Conservation (phyloP, 208 protist genomes). For the Leishmania mexicana region DNA sequence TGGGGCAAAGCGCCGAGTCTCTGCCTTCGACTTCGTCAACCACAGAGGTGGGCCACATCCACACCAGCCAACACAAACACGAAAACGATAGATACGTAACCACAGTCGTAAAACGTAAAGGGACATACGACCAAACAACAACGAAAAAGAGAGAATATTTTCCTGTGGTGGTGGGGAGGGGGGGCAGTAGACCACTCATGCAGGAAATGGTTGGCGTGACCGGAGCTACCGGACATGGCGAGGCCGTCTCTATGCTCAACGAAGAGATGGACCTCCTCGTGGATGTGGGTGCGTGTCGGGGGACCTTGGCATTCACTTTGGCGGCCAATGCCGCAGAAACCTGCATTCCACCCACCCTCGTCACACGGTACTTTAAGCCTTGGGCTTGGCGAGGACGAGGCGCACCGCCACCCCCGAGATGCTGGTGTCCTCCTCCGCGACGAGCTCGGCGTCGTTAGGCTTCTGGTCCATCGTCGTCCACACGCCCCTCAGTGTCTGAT, state of each 20-base stretch:
- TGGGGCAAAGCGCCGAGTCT: neutral
- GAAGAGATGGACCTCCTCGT: neutral
- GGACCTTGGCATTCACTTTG: no score
- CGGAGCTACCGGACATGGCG: no score
- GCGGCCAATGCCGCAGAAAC: neutral
- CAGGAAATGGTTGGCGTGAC: no score
- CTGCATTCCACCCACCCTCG: neutral
- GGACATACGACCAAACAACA: neutral
- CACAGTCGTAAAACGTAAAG: neutral
- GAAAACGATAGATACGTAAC: neutral
- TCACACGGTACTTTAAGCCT: constrained; percentile 1
- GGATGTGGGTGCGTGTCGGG: neutral
- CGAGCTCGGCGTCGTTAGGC: constrained; percentile 51
- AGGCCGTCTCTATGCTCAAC: no score
- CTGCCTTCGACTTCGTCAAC: neutral
- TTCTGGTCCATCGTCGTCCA: constrained; percentile 77
- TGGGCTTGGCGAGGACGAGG: constrained; percentile 55
- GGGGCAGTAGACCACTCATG: neutral
- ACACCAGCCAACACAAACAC: neutral
- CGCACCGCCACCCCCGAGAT: constrained; percentile 78
- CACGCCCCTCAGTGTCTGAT: constrained; percentile 64
- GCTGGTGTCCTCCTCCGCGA: constrained; percentile 87
- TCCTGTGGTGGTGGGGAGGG: neutral
- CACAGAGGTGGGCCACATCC: neutral
- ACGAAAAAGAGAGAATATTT: neutral